Evolutionary conservation across 2,329 filamentous ascomycete species (phyloP), one percentile per base, ranked within the genome.

Genomic region (Penicillium sp.): DNA sequence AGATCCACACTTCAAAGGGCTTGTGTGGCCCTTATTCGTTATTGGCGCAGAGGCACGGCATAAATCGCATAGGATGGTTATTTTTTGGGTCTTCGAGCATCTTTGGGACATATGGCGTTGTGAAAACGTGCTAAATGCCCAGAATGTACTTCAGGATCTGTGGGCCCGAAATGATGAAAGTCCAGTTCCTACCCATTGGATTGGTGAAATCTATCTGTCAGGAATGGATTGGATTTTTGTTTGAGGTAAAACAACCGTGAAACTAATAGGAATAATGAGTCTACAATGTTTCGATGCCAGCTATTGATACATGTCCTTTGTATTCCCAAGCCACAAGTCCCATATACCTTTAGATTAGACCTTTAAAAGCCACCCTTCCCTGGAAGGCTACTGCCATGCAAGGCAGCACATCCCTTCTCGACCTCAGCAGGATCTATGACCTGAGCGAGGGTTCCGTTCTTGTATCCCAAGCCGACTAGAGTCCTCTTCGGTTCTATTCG

Each of bases 291-390:
- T 28, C 24, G 5, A n/a, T 28, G 24, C 5, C 10, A 10, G 5
- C 5, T 28, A 28, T 28, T 18, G 18, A 18, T 39, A 21, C 7
- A 19, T n/a, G n/a, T n/a, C n/a, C n/a, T n/a, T n/a, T n/a, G n/a
- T n/a, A n/a, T n/a, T n/a, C n/a, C n/a, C n/a, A n/a, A n/a, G n/a
- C n/a, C n/a, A n/a, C n/a, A n/a, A n/a, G n/a, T n/a, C n/a, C n/a
- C n/a, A n/a, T n/a, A n/a, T n/a, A n/a, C n/a, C n/a, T n/a, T n/a
- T n/a, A n/a, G n/a, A n/a, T n/a, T n/a, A n/a, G n/a, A n/a, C n/a
- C n/a, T 50, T 31, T 61, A 69, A 36, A 70, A 62, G 3, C 63
- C 65, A 10, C 68, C 68, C 40, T 61, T 60, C 10, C 58, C 64
- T 42, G 56, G 53, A 19, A 51, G 55, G 5, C 45, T 61, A 43